Percentiles rank a stretch among this genome's conserved stretches.
These are phyloP conservation scores for Knoxia roxburghii DNA, from an alignment of 257 asterid species.

Conservation along the genomic window DNA sequence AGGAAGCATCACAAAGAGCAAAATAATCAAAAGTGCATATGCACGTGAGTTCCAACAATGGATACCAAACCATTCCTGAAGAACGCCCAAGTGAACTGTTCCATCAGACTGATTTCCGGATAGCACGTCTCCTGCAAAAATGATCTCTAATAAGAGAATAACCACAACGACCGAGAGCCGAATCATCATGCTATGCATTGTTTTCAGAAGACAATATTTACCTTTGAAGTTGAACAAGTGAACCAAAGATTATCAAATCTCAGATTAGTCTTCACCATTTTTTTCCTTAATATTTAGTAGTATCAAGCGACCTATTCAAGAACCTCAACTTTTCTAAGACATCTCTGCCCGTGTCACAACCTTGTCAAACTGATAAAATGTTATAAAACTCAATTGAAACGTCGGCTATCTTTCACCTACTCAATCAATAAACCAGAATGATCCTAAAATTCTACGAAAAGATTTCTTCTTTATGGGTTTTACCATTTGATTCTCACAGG, in stretches of 20 bases:
- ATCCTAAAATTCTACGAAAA: too few species aligned
- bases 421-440: neutral
- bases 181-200: neutral
- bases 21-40: constrained; percentile 59
- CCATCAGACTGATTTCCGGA: constrained; percentile 76
- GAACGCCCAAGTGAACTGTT: constrained; percentile 68
- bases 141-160: neutral
- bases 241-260: neutral
- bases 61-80: constrained; percentile 92
- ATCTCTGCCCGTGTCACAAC: neutral
- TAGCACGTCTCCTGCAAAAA: constrained; percentile 72
- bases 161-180: neutral
- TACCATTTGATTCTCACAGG: neutral
- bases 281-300: too few species aligned
- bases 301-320: neutral
- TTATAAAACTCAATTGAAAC: neutral
- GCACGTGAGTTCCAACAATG: constrained; percentile 95
- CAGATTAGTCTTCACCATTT: neutral
- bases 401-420: neutral
- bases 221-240: too few species aligned
- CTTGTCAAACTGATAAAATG: neutral
- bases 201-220: neutral
- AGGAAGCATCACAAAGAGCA: constrained; percentile 75
- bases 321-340: neutral
- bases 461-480: neutral